A percentile compares a stretch with the other conserved stretches of the same genome.
Conservation (phyloP, 202 grass and related monocot species). For the Carex sylvatica region DNA sequence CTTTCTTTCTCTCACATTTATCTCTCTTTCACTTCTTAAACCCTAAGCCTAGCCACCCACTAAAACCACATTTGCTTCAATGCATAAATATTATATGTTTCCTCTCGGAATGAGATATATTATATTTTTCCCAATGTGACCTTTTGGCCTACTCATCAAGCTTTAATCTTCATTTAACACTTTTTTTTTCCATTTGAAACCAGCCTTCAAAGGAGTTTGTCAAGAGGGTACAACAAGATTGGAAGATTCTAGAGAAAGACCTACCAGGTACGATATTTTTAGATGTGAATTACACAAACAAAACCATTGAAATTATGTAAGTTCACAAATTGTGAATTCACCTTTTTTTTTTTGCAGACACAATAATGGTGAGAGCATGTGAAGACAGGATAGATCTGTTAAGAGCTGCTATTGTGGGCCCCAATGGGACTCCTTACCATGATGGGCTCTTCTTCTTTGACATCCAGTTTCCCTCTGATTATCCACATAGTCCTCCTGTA, state of each 20-base stretch:
- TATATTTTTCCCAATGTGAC: background rate
- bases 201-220: constrained; percentile 72
- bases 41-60: background rate
- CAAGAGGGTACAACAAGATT: constrained; percentile 87
- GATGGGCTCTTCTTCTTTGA: constrained; percentile 97
- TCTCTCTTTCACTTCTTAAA: background rate
- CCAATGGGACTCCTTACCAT: constrained; percentile 86
- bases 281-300: background rate
- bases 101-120: background rate
- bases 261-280: constrained; percentile 58
- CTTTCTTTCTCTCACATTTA: background rate
- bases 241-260: constrained; percentile 81
- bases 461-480: constrained; percentile 64
- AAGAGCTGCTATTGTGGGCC: constrained; percentile 74
- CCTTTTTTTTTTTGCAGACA: constrained; percentile 41
- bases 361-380: constrained; percentile 66
- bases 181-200: constrained; percentile 12
- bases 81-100: background rate
- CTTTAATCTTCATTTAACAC: background rate
- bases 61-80: background rate
- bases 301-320: constrained; percentile 22
- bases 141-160: background rate
- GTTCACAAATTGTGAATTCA: constrained; percentile 17
- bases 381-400: constrained; percentile 92
- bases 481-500: constrained; percentile 75